Conservation (phyloP, 1,139 yeast species). For the Suhomyces bokatorum region DNA sequence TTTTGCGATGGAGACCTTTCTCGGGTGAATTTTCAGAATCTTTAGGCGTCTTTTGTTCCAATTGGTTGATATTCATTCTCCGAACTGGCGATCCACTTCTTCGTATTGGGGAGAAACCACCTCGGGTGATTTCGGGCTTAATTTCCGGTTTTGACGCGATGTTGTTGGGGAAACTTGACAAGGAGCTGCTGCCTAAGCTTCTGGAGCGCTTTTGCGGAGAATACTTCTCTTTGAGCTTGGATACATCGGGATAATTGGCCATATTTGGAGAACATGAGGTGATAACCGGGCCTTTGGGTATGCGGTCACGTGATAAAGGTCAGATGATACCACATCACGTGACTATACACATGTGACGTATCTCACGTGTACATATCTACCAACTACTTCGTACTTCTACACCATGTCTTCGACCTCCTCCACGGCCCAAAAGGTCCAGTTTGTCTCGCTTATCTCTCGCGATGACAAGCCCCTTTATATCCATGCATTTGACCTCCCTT, state of each 20-base stretch:
- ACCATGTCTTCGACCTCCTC: constrained; percentile 1
- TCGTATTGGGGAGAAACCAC: constrained; percentile 29
- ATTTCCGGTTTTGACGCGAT: neutral
- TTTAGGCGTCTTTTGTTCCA: constrained; percentile 22
- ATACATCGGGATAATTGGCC: constrained; percentile 13
- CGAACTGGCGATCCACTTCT: constrained; percentile 42
- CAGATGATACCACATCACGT: neutral
- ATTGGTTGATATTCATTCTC: constrained; percentile 31
- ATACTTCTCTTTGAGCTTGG: constrained; percentile 19
- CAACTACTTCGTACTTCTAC: neutral
- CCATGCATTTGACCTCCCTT: constrained; percentile 45
- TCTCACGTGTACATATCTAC: too few species aligned
- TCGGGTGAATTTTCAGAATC: neutral
- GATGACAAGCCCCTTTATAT: constrained; percentile 61
- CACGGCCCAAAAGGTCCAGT: constrained; percentile 26
- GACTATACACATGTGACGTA: neutral
- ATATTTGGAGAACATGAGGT: neutral
- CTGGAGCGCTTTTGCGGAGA: constrained; percentile 18
- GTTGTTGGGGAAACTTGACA: neutral
- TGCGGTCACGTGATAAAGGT: neutral
- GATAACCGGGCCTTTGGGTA: neutral
- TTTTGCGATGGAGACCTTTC: neutral
- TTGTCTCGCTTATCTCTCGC: constrained; percentile 55
- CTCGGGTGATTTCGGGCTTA: constrained; percentile 3
- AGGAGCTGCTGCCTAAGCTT: constrained; percentile 1